Percentiles rank a stretch among this genome's conserved stretches.
Evolutionary conservation across 352 stramenopile genomes (phyloP).

Genomic region (Pythium guiyangense): DNA sequence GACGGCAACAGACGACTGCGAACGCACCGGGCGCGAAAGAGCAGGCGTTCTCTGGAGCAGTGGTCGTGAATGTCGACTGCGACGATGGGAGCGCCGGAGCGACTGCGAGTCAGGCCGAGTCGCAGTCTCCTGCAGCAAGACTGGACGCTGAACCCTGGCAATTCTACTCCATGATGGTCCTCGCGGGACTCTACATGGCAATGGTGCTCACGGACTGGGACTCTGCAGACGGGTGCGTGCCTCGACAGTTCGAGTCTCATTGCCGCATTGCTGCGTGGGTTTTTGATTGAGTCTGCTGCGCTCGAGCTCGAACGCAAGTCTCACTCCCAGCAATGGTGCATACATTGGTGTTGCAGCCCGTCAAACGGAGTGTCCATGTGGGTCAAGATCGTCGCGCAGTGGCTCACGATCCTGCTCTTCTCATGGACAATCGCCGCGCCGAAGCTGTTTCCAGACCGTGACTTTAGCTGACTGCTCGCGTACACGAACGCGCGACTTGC

Average conservation of each 20-base stretch:
- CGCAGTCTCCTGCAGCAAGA: constrained; percentile 9
- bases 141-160: constrained; percentile 82
- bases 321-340: no score
- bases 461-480: constrained; percentile 85
- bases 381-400: constrained; percentile 94
- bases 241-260: no score
- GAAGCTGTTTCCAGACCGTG: no score
- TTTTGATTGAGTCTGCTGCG: no score
- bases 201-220: no score
- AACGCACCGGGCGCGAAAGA: no score
- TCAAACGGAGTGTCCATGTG: constrained; percentile 90
- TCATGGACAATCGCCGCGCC: constrained; percentile 92
- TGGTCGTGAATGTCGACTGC: constrained; percentile 35
- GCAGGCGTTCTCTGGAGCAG: constrained; percentile 17
- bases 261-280: no score
- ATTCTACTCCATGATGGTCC: constrained; percentile 91
- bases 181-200: constrained; percentile 92
- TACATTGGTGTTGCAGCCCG: constrained; percentile 12
- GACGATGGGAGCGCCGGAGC: not conserved
- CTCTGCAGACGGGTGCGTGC: no score
- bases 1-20: no score
- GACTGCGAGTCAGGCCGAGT: not conserved
- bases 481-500: no score
- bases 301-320: no score
- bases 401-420: constrained; percentile 92